These are phyloP conservation scores for Litsea cubeba DNA, from an alignment of 164 flowering plant species.

Conservation along the genomic window DNA sequence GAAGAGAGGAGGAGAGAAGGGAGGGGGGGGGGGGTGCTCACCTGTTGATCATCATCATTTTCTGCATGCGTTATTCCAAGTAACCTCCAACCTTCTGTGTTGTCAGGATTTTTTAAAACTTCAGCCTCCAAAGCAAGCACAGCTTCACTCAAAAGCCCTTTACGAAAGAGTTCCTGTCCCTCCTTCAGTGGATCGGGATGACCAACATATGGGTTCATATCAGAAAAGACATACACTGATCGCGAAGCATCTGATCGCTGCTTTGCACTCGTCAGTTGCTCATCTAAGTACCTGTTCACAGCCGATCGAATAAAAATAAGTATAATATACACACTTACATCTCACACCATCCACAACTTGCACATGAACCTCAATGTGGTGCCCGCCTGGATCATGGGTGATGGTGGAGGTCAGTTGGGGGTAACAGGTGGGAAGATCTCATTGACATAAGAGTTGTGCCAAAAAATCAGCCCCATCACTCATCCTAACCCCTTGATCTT, in stretches of 20 bases:
- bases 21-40: conserved; percentile 9
- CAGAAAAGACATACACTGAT: conserved; percentile 80
- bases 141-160: conserved; percentile 96
- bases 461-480: no score
- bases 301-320: neutral
- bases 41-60: conserved; percentile 99
- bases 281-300: conserved; percentile 54
- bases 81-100: conserved; percentile 98
- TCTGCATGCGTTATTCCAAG: conserved; percentile 98
- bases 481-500: no score
- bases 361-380: no score
- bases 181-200: conserved; percentile 91
- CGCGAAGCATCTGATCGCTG: conserved; percentile 54
- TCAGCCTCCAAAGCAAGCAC: conserved; percentile 98
- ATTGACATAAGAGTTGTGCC: no score
- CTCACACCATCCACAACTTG: no score
- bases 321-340: neutral
- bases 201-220: conserved; percentile 96
- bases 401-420: no score
- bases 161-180: conserved; percentile 93
- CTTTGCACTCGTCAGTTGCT: conserved; percentile 51
- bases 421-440: no score
- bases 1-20: neutral
- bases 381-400: no score
- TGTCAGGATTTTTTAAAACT: conserved; percentile 86